These are phyloP conservation scores for Colletotrichum sp. DNA, from an alignment of 2,329 filamentous ascomycete species.

Conservation along the genomic window DNA sequence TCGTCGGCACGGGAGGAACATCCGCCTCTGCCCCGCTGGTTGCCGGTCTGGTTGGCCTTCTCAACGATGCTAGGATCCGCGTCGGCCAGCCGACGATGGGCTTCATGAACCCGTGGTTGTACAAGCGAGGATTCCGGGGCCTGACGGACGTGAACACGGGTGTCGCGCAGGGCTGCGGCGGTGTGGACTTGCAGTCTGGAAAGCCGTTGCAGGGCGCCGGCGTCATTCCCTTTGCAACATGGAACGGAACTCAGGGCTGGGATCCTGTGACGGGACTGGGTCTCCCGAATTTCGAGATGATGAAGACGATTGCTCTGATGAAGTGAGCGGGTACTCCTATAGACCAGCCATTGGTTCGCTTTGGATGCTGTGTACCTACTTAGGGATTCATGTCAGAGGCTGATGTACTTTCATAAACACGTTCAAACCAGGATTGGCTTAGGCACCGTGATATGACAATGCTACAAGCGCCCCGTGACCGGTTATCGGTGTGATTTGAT, in stretches of 20 bases:
- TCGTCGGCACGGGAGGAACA: slow-evolving; percentile 29
- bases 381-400: neutral
- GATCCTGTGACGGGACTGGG: slow-evolving; percentile 48
- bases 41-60: slow-evolving; percentile 65
- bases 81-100: slow-evolving; percentile 58
- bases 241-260: slow-evolving; percentile 42
- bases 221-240: slow-evolving; percentile 28
- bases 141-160: slow-evolving; percentile 39
- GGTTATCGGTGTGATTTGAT: neutral
- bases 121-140: slow-evolving; percentile 36
- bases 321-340: slow-evolving; percentile 13
- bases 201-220: slow-evolving; percentile 26
- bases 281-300: slow-evolving; percentile 45
- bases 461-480: neutral
- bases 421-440: neutral
- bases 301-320: slow-evolving; percentile 17
- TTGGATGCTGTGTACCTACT: neutral
- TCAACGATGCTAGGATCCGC: slow-evolving; percentile 67
- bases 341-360: neutral
- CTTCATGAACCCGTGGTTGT: slow-evolving; percentile 68
- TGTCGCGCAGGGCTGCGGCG: slow-evolving; percentile 27
- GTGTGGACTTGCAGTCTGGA: slow-evolving; percentile 27
- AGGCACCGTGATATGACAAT: neutral
- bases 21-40: slow-evolving; percentile 67
- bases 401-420: neutral